These are phyloP conservation scores for Nakataea oryzae DNA, from an alignment of 2,329 filamentous ascomycete species.

Conservation along the genomic window DNA sequence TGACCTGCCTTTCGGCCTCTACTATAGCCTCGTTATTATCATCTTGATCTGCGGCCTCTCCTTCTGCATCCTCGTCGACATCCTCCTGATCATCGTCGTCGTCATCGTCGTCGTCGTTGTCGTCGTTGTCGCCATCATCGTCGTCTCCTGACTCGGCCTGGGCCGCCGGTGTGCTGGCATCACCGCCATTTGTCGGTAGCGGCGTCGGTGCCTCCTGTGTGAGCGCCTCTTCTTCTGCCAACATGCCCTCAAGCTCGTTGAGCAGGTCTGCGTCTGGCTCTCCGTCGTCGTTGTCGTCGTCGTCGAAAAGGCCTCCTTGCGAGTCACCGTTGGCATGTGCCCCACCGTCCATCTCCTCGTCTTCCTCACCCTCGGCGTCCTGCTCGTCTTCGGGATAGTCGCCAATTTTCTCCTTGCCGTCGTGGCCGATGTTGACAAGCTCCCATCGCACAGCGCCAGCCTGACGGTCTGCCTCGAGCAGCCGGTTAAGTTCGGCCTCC, in stretches of 20 bases:
- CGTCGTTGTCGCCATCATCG: slow-evolving; percentile 31
- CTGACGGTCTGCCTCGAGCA: slow-evolving; percentile 59
- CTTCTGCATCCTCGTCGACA: slow-evolving; percentile 41
- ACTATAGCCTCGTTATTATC: slow-evolving; percentile 45
- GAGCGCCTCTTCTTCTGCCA: slow-evolving; percentile 25
- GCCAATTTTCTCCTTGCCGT: slow-evolving; percentile 9
- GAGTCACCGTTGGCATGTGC: slow-evolving; percentile 13
- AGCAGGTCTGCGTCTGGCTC: slow-evolving; percentile 13
- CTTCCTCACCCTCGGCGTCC: slow-evolving; percentile 45
- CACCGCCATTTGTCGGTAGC: slow-evolving; percentile 27
- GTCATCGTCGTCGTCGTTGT: slow-evolving; percentile 35
- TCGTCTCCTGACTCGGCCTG: slow-evolving; percentile 22
- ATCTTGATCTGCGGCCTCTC: slow-evolving; percentile 37
- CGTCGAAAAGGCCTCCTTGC: slow-evolving; percentile 12
- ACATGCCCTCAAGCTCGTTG: slow-evolving; percentile 34
- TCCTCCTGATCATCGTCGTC: slow-evolving; percentile 44
- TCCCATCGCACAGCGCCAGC: slow-evolving; percentile 52
- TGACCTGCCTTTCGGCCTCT: slow-evolving; percentile 4
- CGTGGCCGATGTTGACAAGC: slow-evolving; percentile 44
- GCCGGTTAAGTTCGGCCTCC: slow-evolving; percentile 65
- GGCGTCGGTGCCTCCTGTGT: slow-evolving; percentile 16
- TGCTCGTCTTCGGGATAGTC: slow-evolving; percentile 34
- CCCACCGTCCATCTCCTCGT: slow-evolving; percentile 31
- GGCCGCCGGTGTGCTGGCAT: slow-evolving; percentile 34
- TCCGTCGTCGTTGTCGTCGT: slow-evolving; percentile 21